Evolutionary conservation across 768 basidiomycete genomes (phyloP), one percentile per base, ranked within the genome.

Genomic region (Leccinum pellstonianum): DNA sequence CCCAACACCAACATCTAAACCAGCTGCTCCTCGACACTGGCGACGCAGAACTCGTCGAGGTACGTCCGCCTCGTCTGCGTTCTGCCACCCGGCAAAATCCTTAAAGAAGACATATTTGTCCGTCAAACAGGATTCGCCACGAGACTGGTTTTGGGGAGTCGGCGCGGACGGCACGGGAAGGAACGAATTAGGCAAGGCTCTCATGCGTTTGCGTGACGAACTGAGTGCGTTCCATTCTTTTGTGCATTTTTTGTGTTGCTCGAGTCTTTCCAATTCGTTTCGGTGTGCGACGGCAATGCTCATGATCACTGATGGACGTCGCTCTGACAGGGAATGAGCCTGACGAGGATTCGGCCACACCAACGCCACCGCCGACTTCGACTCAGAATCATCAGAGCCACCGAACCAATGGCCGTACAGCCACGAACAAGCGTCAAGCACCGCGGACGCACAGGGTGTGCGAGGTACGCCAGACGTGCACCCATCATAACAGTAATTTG

Each of bases 111-210:
- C 21, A 21, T 17, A 21, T 17, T 35, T 35, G 23, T 25, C 10
- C 6, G 1, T 15, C 17, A n/a, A 54, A 63, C 43, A 88, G 87
- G 84, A 87, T 71, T 88, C 87, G 10, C 84, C 85, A 64, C 84
- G 84, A 63, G 90, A 91, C 68, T 78, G 86, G 55, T 90, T 90
- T 72, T 91, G 89, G 88, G 89, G 89, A 25, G 70, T 86, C 62
- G 89, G 89, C 5, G 78, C 81, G 25, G 86, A 91, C 68, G 76
- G 83, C 12, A 76, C 79, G 60, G 89, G 89, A 25, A 81, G 80
- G 33, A 91, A 91, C 61, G 87, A 91, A 66, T 79, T 91, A 38
- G 90, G 89, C 52, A 88, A 86, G 69, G 82, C 84, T 5, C 78
- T 90, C 17, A 83, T 85, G 74, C 81, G 86, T 60, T 72, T 91